Percentiles rank a stretch among this genome's conserved stretches.
These are phyloP conservation scores for Penstemon newberryi DNA, from an alignment of 257 asterid species.

Conservation along the genomic window DNA sequence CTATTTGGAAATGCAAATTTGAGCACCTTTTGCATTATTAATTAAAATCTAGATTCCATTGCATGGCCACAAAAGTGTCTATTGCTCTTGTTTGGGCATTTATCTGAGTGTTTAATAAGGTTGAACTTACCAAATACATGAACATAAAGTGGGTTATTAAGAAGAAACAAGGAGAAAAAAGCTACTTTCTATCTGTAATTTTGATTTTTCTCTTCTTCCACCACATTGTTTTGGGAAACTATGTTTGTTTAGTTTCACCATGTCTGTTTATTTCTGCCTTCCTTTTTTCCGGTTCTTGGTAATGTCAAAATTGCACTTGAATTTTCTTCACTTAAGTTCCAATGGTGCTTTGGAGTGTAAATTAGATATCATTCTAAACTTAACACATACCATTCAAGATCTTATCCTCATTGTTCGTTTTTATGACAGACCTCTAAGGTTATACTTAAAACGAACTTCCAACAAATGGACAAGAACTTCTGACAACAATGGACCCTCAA, in stretches of 20 bases:
- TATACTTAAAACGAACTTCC: slow-evolving; percentile 1
- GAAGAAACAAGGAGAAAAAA: neutral
- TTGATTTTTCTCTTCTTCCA: neutral
- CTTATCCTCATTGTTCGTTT: slow-evolving; percentile 18
- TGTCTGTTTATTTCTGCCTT: neutral
- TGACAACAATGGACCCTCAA: slow-evolving; percentile 85
- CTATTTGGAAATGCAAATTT: neutral
- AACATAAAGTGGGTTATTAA: slow-evolving; percentile 16
- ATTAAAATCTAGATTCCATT: neutral
- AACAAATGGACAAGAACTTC: slow-evolving; percentile 48
- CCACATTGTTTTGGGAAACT: neutral
- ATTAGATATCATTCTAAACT: too few species aligned
- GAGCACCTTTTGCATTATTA: neutral
- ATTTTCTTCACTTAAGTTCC: too few species aligned
- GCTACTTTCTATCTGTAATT: neutral
- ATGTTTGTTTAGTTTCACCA: neutral
- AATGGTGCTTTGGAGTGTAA: too few species aligned
- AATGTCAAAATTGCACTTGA: too few species aligned
- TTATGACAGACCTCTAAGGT: slow-evolving; percentile 28
- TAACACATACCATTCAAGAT: slow-evolving; percentile 8
- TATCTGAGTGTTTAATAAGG: slow-evolving; percentile 9
- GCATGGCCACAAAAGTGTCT: neutral
- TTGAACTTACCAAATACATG: slow-evolving; percentile 16
- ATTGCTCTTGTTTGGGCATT: slow-evolving; percentile 3
- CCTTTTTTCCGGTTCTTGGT: neutral